Evolutionary conservation across 2,329 filamentous ascomycete genomes (phyloP).

Genomic region (Aureobasidium pullulans): DNA sequence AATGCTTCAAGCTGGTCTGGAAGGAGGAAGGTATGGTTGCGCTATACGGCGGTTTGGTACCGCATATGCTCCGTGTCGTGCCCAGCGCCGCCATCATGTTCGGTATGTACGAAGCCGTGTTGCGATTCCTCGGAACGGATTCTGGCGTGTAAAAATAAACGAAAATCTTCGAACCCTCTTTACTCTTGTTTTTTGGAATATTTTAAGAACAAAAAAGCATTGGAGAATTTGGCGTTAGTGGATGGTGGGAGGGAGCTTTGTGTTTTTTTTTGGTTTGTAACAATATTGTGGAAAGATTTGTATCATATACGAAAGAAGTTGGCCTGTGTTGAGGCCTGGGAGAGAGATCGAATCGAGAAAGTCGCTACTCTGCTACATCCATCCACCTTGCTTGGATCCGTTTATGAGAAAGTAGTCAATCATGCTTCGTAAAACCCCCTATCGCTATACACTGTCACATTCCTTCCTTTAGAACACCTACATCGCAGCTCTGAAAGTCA

Average conservation of each 20-base stretch:
- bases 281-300: background rate
- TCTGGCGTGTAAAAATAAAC: constrained; percentile 26
- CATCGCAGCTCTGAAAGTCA: background rate
- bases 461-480: too few relatives aligned
- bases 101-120: constrained; percentile 64
- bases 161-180: background rate
- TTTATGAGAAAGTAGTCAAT: too few relatives aligned
- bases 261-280: background rate
- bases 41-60: constrained; percentile 84
- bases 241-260: background rate
- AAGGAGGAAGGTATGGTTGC: constrained; percentile 80
- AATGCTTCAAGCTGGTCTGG: constrained; percentile 83
- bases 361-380: background rate
- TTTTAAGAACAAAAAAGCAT: background rate
- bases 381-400: background rate
- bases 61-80: constrained; percentile 83
- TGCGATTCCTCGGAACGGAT: constrained; percentile 40
- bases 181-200: background rate
- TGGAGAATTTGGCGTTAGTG: background rate
- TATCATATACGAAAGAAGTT: background rate
- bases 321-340: background rate
- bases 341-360: too few relatives aligned
- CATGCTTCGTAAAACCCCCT: too few relatives aligned
- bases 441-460: too few relatives aligned
- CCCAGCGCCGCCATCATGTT: constrained; percentile 96